Evolutionary conservation across 495 filamentous ascomycete genomes (phyloP).

Genomic region (Trichocladium uniseriatum): DNA sequence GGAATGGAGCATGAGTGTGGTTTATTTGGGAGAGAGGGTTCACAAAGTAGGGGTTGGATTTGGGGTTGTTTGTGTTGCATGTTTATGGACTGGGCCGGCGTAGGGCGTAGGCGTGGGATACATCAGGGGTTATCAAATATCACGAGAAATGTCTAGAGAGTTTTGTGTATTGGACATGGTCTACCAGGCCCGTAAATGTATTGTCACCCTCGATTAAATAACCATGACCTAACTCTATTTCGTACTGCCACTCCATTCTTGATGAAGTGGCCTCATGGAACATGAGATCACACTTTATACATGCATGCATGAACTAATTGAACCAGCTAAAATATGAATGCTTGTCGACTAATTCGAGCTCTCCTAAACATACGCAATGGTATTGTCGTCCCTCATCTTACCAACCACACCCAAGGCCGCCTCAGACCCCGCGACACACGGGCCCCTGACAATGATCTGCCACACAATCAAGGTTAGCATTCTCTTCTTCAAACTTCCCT

Average conservation of each 20-base stretch:
- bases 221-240: no score
- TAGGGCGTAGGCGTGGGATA: slow-evolving; percentile 1
- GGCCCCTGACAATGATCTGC: slow-evolving; percentile 56
- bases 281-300: neutral
- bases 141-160: no score
- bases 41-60: neutral
- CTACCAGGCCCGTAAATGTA: no score
- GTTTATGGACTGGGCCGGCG: neutral
- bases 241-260: no score
- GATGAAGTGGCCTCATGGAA: no score
- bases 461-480: neutral
- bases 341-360: neutral
- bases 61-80: neutral
- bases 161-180: no score
- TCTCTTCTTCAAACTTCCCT: neutral
- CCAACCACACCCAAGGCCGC: slow-evolving; percentile 49
- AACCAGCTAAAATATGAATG: neutral
- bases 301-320: neutral
- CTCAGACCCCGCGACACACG: slow-evolving; percentile 57
- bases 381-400: slow-evolving; percentile 45
- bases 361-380: slow-evolving; percentile 37
- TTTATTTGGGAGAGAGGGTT: neutral
- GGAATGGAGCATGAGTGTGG: slow-evolving; percentile 43
- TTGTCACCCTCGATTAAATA: no score
- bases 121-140: neutral